Evolutionary conservation across 768 basidiomycete genomes (phyloP).

Genomic region (Pholiota microspora): DNA sequence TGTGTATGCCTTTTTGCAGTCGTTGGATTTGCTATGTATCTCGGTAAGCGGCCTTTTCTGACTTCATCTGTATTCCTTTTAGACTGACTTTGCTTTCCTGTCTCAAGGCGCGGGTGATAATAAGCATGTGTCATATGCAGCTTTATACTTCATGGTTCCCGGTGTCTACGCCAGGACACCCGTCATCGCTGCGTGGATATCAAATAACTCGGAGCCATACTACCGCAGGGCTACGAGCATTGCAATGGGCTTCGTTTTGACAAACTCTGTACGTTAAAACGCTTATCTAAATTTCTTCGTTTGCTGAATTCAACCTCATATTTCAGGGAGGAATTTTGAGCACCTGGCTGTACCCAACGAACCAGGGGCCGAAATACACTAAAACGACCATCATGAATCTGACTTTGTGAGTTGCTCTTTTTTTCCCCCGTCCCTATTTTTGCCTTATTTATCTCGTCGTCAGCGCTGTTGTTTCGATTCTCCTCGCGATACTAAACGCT

Average conservation of each 20-base stretch:
- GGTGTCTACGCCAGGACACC: slow-evolving; percentile 31
- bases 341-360: slow-evolving; percentile 38
- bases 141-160: slow-evolving; percentile 32
- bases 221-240: slow-evolving; percentile 35
- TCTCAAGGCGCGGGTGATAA: slow-evolving; percentile 18
- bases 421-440: background rate
- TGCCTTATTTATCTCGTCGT: background rate
- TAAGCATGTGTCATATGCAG: slow-evolving; percentile 28
- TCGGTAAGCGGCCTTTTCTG: slow-evolving; percentile 16
- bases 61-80: background rate
- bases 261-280: slow-evolving; percentile 27
- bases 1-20: background rate
- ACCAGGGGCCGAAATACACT: slow-evolving; percentile 32
- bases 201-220: slow-evolving; percentile 36
- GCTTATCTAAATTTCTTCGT: too few species aligned
- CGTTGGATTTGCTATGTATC: slow-evolving; percentile 21
- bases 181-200: slow-evolving; percentile 31
- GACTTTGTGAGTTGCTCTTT: slow-evolving; percentile 33
- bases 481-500: slow-evolving; percentile 23
- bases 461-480: slow-evolving; percentile 25
- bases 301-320: slow-evolving; percentile 10
- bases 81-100: background rate
- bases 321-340: slow-evolving; percentile 37
- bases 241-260: slow-evolving; percentile 31
- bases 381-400: slow-evolving; percentile 36